Conservation (phyloP, 257 asterid species). For the Solanum bulbocastanum region DNA sequence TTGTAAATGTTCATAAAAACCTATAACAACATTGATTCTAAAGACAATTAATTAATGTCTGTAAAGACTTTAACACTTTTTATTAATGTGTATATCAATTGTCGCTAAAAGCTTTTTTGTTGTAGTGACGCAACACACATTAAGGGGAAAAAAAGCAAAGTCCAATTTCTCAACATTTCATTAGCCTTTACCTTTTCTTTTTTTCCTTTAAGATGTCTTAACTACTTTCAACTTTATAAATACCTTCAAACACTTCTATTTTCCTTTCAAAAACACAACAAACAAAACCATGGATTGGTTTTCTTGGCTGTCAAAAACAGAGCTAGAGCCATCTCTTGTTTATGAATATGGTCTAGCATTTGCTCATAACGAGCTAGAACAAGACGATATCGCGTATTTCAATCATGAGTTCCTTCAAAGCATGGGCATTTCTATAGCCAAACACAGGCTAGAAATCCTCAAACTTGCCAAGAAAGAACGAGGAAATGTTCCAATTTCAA, state of each 20-base stretch:
- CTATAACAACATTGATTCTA: accelerated
- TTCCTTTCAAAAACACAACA: not conserved
- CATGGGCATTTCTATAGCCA: constrained; percentile 50
- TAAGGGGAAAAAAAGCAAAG: not conserved
- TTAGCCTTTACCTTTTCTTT: not conserved
- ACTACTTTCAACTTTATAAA: not conserved
- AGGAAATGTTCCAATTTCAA: constrained; percentile 9
- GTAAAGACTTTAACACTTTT: no score
- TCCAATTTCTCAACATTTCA: constrained; percentile 1
- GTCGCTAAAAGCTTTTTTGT: no score
- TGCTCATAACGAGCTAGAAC: constrained; percentile 38
- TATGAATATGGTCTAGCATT: constrained; percentile 34
- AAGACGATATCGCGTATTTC: constrained; percentile 36
- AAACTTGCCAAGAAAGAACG: constrained; percentile 34
- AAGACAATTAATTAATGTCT: accelerated
- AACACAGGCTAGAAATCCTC: constrained; percentile 68
- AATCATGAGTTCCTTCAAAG: constrained; percentile 45
- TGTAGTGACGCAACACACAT: not conserved
- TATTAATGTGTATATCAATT: no score
- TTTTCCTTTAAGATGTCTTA: not conserved
- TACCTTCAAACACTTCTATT: not conserved
- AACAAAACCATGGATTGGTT: constrained; percentile 35
- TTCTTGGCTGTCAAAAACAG: constrained; percentile 40
- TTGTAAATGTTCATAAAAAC: accelerated
- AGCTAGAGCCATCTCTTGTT: constrained; percentile 30